Conservation (phyloP, 108 stramenopile genomes). For the Pseudonitzschia multistriata region DNA sequence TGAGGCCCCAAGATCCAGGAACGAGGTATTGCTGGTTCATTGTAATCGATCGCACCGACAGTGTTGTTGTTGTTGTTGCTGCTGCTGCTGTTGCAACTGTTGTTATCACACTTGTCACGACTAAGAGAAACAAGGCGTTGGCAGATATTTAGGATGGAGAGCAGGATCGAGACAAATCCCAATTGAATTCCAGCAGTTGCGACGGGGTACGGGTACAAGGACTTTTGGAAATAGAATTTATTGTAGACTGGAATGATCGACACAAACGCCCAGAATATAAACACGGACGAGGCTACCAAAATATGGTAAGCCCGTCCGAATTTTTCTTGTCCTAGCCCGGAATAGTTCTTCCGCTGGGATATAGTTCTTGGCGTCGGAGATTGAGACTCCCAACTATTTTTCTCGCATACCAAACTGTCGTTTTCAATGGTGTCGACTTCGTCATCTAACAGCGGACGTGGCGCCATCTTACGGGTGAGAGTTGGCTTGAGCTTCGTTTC, state of each 20-base stretch:
- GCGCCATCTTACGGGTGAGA: too few relatives aligned
- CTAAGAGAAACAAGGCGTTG: conserved; percentile 9
- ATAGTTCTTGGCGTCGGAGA: too few relatives aligned
- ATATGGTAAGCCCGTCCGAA: conserved; percentile 1
- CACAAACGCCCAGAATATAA: conserved; percentile 22
- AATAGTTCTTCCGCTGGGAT: conserved; percentile 1
- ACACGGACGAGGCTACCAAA: neutral
- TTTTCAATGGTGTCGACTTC: too few relatives aligned
- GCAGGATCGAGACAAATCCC: conserved; percentile 12
- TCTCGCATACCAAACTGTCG: too few relatives aligned
- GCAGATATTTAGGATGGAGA: conserved; percentile 8
- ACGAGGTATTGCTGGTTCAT: too few relatives aligned
- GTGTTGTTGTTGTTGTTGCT: too few relatives aligned
- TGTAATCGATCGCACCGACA: too few relatives aligned
- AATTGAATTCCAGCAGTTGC: conserved; percentile 30
- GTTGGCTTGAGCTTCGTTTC: too few relatives aligned
- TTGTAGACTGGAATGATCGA: conserved; percentile 32
- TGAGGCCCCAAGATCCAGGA: conserved; percentile 25
- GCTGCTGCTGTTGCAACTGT: neutral
- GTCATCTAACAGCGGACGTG: too few relatives aligned
- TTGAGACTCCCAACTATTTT: too few relatives aligned
- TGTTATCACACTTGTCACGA: neutral
- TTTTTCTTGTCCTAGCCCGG: neutral
- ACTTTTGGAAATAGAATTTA: conserved; percentile 23
- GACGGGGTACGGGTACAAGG: conserved; percentile 23